A percentile compares a stretch with the other conserved stretches of the same genome.
Conservation (phyloP, 208 protist genomes). For the Crithidia fasciculata region DNA sequence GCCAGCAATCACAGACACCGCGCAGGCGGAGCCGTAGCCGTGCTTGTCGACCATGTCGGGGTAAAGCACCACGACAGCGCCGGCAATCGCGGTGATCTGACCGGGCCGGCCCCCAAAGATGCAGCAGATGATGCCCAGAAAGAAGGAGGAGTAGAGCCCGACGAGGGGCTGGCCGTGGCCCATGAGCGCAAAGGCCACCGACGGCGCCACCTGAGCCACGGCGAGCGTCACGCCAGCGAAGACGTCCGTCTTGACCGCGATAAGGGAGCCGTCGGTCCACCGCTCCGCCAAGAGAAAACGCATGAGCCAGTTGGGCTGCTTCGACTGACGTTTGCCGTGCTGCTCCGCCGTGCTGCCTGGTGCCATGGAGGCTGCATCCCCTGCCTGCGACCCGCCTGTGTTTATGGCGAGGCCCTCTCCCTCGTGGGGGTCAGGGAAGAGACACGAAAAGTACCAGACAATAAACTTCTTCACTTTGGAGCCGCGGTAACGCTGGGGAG, state of each 20-base stretch:
- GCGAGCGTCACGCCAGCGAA: conserved; percentile 58
- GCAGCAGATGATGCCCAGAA: conserved; percentile 51
- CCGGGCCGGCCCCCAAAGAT: conserved; percentile 56
- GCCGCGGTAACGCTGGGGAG: background rate
- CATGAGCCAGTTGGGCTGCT: conserved; percentile 30
- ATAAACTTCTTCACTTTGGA: conserved; percentile 24
- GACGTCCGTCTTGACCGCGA: conserved; percentile 51
- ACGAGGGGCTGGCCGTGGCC: conserved; percentile 48
- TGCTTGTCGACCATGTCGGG: conserved; percentile 51
- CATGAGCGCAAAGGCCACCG: conserved; percentile 58
- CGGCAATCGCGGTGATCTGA: conserved; percentile 61
- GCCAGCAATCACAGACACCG: conserved; percentile 50
- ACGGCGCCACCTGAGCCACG: conserved; percentile 57
- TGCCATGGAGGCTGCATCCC: background rate
- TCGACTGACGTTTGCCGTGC: background rate
- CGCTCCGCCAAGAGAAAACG: conserved; percentile 42
- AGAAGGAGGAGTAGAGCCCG: conserved; percentile 65
- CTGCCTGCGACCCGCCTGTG: background rate
- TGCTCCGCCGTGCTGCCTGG: background rate
- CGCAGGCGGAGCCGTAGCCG: conserved; percentile 50
- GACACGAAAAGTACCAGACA: conserved; percentile 43
- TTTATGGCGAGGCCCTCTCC: background rate
- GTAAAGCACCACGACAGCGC: conserved; percentile 63
- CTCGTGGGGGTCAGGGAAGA: conserved; percentile 31
- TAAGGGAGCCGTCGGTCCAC: conserved; percentile 56